These are phyloP conservation scores for Miscanthus sacchariflorus DNA, from an alignment of 202 grass and related monocot genomes.

Conservation along the genomic window DNA sequence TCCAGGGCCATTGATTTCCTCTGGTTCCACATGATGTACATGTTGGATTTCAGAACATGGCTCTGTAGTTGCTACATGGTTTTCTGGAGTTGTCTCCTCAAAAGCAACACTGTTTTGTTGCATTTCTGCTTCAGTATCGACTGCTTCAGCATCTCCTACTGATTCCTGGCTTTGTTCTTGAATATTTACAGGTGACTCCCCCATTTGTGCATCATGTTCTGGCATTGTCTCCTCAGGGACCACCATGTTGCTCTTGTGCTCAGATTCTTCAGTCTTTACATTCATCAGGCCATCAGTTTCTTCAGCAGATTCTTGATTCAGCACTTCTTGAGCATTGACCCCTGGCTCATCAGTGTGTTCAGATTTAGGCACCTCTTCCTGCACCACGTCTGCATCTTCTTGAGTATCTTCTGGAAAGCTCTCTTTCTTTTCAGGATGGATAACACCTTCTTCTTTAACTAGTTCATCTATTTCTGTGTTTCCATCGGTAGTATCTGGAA, in stretches of 20 bases:
- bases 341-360: not conserved
- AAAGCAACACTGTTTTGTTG: slow-evolving; percentile 41
- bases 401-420: slow-evolving; percentile 22
- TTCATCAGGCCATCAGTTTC: slow-evolving; percentile 14
- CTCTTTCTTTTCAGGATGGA: slow-evolving; percentile 26
- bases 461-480: slow-evolving; percentile 41
- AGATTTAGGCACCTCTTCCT: slow-evolving; percentile 46
- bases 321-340: slow-evolving; percentile 34
- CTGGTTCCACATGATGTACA: slow-evolving; percentile 19
- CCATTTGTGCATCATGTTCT: slow-evolving; percentile 31
- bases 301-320: slow-evolving; percentile 46
- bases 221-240: slow-evolving; percentile 24
- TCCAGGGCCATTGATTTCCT: slow-evolving; percentile 34
- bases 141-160: slow-evolving; percentile 1
- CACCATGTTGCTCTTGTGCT: slow-evolving; percentile 27
- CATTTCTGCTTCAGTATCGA: slow-evolving; percentile 24
- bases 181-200: not conserved
- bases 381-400: slow-evolving; percentile 15
- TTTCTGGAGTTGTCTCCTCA: slow-evolving; percentile 48
- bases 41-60: slow-evolving; percentile 35
- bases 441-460: not conserved
- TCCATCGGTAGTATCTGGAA: slow-evolving; percentile 35
- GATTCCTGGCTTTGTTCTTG: not conserved
- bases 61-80: slow-evolving; percentile 5
- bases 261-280: slow-evolving; percentile 39